Percentiles rank a stretch among this genome's conserved stretches.
Evolutionary conservation across 169 alveolate genomes (phyloP).

Genomic region (Plasmodium billcollinsi): DNA sequence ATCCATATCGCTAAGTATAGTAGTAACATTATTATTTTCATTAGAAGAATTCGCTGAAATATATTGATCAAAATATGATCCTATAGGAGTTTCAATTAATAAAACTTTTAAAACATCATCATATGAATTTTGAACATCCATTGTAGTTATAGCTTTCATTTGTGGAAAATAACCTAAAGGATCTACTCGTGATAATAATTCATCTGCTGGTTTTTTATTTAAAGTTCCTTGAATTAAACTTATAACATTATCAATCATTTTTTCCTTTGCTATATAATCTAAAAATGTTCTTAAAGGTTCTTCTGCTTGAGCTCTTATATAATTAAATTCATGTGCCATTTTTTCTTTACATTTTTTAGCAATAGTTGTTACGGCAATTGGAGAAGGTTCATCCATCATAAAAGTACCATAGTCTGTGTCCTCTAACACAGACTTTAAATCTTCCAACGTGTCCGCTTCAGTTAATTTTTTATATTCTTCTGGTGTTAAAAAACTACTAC

Average conservation of each 20-base stretch:
- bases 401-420: conserved; percentile 98
- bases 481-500: conserved; percentile 96
- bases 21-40: conserved; percentile 77
- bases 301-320: conserved; percentile 92
- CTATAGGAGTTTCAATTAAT: conserved; percentile 98
- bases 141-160: conserved; percentile 94
- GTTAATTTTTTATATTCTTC: conserved; percentile 93
- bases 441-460: conserved; percentile 92
- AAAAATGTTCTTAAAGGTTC: conserved; percentile 90
- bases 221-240: conserved; percentile 97
- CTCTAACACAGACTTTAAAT: conserved; percentile 94
- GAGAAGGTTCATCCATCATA: conserved; percentile 95
- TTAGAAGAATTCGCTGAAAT: conserved; percentile 74
- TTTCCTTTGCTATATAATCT: conserved; percentile 93
- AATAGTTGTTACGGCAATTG: conserved; percentile 93
- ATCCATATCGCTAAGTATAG: conserved; percentile 79
- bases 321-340: conserved; percentile 96
- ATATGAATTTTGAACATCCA: conserved; percentile 95
- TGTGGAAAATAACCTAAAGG: conserved; percentile 99
- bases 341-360: conserved; percentile 95
- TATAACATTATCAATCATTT: conserved; percentile 98
- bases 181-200: conserved; percentile 94
- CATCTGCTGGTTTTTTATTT: conserved; percentile 93
- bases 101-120: conserved; percentile 97
- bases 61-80: conserved; percentile 87